Evolutionary conservation across 495 filamentous ascomycete species (phyloP).

Genomic region (Aspergillus funiculosus): DNA sequence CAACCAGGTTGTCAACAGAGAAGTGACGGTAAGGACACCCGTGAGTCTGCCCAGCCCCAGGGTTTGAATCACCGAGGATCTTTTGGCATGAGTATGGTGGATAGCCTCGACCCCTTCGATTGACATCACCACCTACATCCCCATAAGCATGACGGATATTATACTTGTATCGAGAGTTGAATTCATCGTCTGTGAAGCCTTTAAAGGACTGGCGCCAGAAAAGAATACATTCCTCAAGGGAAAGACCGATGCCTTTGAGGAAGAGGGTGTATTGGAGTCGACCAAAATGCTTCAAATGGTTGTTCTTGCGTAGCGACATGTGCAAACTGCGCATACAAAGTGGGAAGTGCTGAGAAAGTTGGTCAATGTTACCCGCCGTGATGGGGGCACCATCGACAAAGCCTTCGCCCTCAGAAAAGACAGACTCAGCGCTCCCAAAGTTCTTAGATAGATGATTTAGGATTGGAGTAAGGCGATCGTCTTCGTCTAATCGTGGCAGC

Average conservation of each 20-base stretch:
- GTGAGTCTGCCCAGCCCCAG: constrained; percentile 78
- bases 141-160: constrained; percentile 92
- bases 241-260: constrained; percentile 92
- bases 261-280: constrained; percentile 95
- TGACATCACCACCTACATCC: constrained; percentile 89
- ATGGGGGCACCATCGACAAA: constrained; percentile 62
- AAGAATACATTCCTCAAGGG: constrained; percentile 81
- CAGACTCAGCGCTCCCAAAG: constrained; percentile 83
- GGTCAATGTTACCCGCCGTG: constrained; percentile 72
- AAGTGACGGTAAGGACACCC: constrained; percentile 97
- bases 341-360: constrained; percentile 81
- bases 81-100: constrained; percentile 90
- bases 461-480: constrained; percentile 91
- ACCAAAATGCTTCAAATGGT: constrained; percentile 87
- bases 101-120: constrained; percentile 77
- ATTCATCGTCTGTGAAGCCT: constrained; percentile 79
- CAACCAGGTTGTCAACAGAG: constrained; percentile 73
- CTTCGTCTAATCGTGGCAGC: constrained; percentile 89
- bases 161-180: constrained; percentile 95
- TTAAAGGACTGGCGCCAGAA: constrained; percentile 90
- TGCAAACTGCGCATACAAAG: constrained; percentile 93
- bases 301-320: constrained; percentile 71
- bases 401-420: constrained; percentile 58
- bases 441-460: constrained; percentile 86
- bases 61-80: constrained; percentile 79